phyloP scores from a whole-genome alignment of 208 protist genomes.

The Leishmania braziliensis region DNA sequence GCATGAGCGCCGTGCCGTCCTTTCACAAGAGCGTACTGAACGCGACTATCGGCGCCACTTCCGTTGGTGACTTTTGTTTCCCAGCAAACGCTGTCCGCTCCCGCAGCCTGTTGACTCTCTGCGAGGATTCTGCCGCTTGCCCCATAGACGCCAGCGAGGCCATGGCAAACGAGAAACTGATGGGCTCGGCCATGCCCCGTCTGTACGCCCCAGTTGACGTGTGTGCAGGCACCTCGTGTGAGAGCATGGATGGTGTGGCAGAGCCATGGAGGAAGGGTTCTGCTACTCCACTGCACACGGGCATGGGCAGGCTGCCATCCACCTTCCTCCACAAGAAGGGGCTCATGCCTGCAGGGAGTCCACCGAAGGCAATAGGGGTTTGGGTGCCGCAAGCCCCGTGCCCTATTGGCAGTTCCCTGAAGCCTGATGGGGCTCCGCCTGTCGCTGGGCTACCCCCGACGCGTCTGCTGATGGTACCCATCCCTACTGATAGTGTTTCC shows the following conservation, averaged over 20 bases:
- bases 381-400: slow-evolving; percentile 15
- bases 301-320: not conserved
- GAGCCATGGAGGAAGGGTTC: slow-evolving; percentile 7
- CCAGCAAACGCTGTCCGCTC: not conserved
- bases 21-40: slow-evolving; percentile 20
- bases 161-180: slow-evolving; percentile 19
- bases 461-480: not conserved
- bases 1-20: slow-evolving; percentile 16
- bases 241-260: not conserved
- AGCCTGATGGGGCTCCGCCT: not conserved
- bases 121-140: not conserved
- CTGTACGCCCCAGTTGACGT: slow-evolving; percentile 11
- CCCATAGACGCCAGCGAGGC: slow-evolving; percentile 5
- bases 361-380: slow-evolving; percentile 7
- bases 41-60: not conserved
- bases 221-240: slow-evolving; percentile 9
- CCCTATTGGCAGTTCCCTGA: slow-evolving; percentile 10
- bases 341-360: not conserved
- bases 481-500: slow-evolving; percentile 3
- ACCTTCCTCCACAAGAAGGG: not conserved
- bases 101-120: not conserved
- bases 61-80: not conserved
- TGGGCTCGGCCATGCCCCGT: slow-evolving; percentile 18
- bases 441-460: not conserved
- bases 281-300: not conserved